These are phyloP conservation scores for Lactarius trivialis DNA, from an alignment of 768 basidiomycete genomes.

Conservation along the genomic window DNA sequence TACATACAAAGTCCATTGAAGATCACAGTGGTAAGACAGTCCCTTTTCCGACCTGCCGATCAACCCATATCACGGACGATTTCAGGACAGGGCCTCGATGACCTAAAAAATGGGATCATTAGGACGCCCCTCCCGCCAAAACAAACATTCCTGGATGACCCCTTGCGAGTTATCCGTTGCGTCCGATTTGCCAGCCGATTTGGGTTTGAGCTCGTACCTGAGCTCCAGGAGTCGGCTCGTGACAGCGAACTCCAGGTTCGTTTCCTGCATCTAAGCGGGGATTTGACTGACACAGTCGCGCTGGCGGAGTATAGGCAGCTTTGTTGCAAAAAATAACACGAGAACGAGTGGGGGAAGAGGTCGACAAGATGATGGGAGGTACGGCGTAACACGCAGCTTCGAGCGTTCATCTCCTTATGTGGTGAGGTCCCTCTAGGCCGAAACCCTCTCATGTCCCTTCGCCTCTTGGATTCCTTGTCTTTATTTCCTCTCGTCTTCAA, in stretches of 20 bases:
- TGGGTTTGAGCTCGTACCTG: constrained; percentile 69
- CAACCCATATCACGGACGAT: background rate
- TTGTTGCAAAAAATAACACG: constrained; percentile 76
- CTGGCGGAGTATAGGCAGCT: constrained; percentile 41
- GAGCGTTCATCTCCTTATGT: constrained; percentile 1
- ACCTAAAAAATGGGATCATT: constrained; percentile 70
- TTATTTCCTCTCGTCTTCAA: constrained; percentile 66
- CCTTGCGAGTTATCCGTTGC: constrained; percentile 85
- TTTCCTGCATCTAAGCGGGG: background rate
- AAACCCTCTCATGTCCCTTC: constrained; percentile 66
- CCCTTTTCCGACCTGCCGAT: background rate
- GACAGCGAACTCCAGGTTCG: constrained; percentile 59
- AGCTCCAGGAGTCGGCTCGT: constrained; percentile 55
- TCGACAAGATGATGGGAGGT: constrained; percentile 94
- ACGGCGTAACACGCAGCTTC: background rate
- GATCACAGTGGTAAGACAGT: constrained; percentile 75
- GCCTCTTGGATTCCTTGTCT: constrained; percentile 65
- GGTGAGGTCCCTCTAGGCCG: constrained; percentile 48
- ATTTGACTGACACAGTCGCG: background rate
- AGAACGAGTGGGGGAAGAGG: constrained; percentile 87
- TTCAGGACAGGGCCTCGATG: constrained; percentile 85
- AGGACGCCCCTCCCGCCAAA: constrained; percentile 83
- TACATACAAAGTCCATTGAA: constrained; percentile 79
- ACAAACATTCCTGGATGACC: constrained; percentile 92
- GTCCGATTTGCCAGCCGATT: constrained; percentile 89